Evolutionary conservation across 768 basidiomycete genomes (phyloP).

Genomic region (Boletus vermiculosoides): DNA sequence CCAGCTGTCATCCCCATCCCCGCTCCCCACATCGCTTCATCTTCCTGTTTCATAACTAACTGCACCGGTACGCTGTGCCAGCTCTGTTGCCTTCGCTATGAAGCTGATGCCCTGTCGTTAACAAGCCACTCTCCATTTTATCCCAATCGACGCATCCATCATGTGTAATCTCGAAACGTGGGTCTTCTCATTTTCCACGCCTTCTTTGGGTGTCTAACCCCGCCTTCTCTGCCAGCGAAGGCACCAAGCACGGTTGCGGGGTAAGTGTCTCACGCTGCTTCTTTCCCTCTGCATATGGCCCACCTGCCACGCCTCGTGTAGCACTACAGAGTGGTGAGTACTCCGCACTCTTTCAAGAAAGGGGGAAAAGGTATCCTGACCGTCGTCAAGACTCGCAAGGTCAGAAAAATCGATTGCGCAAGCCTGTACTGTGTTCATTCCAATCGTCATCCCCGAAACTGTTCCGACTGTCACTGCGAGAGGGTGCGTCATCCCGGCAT

Average conservation of each 20-base stretch:
- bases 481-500: slow-evolving; percentile 32
- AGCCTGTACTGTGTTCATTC: slow-evolving; percentile 42
- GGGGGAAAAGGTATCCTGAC: neutral
- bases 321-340: slow-evolving; percentile 71
- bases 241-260: slow-evolving; percentile 73
- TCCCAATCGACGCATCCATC: slow-evolving; percentile 11
- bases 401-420: slow-evolving; percentile 36
- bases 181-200: slow-evolving; percentile 22
- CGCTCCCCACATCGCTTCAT: slow-evolving; percentile 12
- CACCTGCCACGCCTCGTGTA: slow-evolving; percentile 23
- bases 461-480: slow-evolving; percentile 44
- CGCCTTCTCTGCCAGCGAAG: slow-evolving; percentile 52
- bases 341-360: slow-evolving; percentile 26
- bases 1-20: slow-evolving; percentile 11
- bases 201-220: slow-evolving; percentile 25
- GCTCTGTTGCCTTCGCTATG: neutral
- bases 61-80: slow-evolving; percentile 19
- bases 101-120: slow-evolving; percentile 3
- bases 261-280: slow-evolving; percentile 32
- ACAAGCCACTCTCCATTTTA: slow-evolving; percentile 8
- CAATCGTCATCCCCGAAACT: slow-evolving; percentile 38
- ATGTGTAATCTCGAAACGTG: slow-evolving; percentile 64
- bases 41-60: slow-evolving; percentile 9
- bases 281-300: neutral
- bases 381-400: slow-evolving; percentile 32